A percentile compares a stretch with the other conserved stretches of the same genome.
phyloP scores from a whole-genome alignment of 805 yeast genomes.

The Kazachstania psychrophila region DNA sequence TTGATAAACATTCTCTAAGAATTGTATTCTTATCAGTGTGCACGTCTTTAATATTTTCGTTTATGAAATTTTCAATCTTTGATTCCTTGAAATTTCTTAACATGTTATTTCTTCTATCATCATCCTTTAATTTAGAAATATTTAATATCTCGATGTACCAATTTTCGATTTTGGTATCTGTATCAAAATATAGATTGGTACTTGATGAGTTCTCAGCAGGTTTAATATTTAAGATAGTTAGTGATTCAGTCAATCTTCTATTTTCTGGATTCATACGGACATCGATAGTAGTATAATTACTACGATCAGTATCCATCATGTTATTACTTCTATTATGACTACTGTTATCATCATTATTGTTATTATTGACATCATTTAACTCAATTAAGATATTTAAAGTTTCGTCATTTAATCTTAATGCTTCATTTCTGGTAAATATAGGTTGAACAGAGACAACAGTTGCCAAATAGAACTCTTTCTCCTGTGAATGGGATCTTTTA shows the following conservation, averaged over 20 bases:
- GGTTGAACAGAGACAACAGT: slow-evolving; percentile 96
- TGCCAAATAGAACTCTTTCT: slow-evolving; percentile 82
- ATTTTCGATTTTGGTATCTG: slow-evolving; percentile 23
- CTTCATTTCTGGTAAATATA: slow-evolving; percentile 82
- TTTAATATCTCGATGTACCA: slow-evolving; percentile 29
- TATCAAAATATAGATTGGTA: slow-evolving; percentile 5
- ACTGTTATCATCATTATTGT: slow-evolving; percentile 1
- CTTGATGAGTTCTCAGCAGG: not conserved
- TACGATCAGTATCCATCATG: no score
- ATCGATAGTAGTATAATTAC: no score
- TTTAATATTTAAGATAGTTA: not conserved
- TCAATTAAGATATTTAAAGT: slow-evolving; percentile 25
- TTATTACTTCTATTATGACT: not conserved
- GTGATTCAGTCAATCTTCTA: not conserved
- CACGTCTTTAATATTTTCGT: slow-evolving; percentile 7
- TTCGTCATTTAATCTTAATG: slow-evolving; percentile 73
- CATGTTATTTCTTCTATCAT: slow-evolving; percentile 16
- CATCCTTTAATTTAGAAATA: slow-evolving; percentile 26
- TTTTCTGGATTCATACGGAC: not conserved
- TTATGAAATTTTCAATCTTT: slow-evolving; percentile 15
- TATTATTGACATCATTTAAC: slow-evolving; percentile 19
- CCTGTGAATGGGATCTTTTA: slow-evolving; percentile 87
- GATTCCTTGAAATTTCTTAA: slow-evolving; percentile 20
- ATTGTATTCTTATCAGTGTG: slow-evolving; percentile 14
- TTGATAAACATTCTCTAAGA: slow-evolving; percentile 39